phyloP scores from a whole-genome alignment of 805 yeast species.

The Dipodascus albidus region DNA sequence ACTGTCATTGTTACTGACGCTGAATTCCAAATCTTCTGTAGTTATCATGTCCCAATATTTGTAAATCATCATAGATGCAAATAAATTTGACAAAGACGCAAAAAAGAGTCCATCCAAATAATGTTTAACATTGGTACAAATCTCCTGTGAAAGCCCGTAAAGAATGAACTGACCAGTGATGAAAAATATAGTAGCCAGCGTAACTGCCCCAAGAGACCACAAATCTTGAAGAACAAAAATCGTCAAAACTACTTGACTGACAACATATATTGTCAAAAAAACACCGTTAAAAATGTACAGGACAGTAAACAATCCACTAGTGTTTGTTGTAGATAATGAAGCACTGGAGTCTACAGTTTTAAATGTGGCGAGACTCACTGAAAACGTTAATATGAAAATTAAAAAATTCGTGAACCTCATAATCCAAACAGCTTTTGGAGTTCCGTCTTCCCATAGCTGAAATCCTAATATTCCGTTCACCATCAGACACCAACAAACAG shows the following conservation, averaged over 20 bases:
- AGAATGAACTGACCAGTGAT: conserved; percentile 67
- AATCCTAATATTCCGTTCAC: conserved; percentile 73
- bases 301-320: conserved; percentile 59
- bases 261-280: conserved; percentile 46
- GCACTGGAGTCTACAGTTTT: conserved; percentile 20
- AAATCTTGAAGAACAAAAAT: conserved; percentile 54
- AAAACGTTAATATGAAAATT: conserved; percentile 55
- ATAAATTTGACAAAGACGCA: conserved; percentile 67
- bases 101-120: conserved; percentile 86
- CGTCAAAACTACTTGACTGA: conserved; percentile 63
- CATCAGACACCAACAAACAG: conserved; percentile 57
- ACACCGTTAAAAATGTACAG: conserved; percentile 63
- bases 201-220: conserved; percentile 84
- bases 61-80: conserved; percentile 88
- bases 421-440: conserved; percentile 46
- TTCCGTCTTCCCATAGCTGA: conserved; percentile 94
- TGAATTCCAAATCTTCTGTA: conserved; percentile 86
- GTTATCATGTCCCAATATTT: conserved; percentile 96
- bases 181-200: conserved; percentile 61
- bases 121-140: conserved; percentile 68
- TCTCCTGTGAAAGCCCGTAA: conserved; percentile 52
- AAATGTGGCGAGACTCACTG: conserved; percentile 63
- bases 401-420: conserved; percentile 40
- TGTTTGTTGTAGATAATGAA: conserved; percentile 38
- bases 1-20: conserved; percentile 45